phyloP scores from a whole-genome alignment of 306 rosid species.

The Hylodesmum podocarpum region DNA sequence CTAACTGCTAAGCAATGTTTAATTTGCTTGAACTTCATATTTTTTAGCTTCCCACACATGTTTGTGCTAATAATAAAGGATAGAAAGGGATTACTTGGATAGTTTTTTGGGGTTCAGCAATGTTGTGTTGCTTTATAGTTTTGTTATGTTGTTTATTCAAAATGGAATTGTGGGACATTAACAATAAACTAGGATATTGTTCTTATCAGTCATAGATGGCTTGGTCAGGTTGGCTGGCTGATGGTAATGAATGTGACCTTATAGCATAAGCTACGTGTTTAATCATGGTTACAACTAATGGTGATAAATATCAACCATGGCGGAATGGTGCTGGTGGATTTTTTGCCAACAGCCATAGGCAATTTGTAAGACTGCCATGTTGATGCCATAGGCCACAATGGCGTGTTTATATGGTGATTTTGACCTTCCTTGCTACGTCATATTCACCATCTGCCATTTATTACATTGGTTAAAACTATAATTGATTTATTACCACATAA shows the following conservation, averaged over 20 bases:
- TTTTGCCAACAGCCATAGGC: too few relatives aligned
- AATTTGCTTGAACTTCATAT: not conserved
- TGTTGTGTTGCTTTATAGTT: not conserved
- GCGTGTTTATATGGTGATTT: too few relatives aligned
- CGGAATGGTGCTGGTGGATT: too few relatives aligned
- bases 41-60: not conserved
- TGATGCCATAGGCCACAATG: too few relatives aligned
- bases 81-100: not conserved
- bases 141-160: not conserved
- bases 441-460: too few relatives aligned
- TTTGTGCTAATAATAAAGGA: not conserved
- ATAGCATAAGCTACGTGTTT: not conserved
- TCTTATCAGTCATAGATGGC: not conserved
- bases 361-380: too few relatives aligned
- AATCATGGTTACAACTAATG: not conserved
- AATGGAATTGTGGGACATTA: not conserved
- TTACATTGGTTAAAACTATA: too few relatives aligned
- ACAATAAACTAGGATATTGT: not conserved
- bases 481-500: not conserved
- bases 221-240: not conserved
- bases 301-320: too few relatives aligned
- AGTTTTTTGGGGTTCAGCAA: not conserved
- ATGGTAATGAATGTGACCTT: not conserved
- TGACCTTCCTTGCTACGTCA: too few relatives aligned
- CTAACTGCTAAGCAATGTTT: not conserved